A percentile compares a stretch with the other conserved stretches of the same genome.
phyloP scores from a whole-genome alignment of 345 rosid genomes.

The Populus ilicifolia region DNA sequence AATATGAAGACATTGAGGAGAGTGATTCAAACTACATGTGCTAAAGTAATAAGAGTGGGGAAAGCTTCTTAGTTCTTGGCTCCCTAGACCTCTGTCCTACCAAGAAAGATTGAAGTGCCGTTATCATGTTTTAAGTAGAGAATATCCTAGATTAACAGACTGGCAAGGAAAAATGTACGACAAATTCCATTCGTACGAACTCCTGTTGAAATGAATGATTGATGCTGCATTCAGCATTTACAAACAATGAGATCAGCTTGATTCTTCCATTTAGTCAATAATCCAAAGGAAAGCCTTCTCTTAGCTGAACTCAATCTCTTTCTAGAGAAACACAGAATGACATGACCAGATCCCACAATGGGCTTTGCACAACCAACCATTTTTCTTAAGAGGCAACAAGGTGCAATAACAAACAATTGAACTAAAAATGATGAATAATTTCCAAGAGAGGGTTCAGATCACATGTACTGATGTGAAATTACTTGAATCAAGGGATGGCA shows the following conservation, averaged over 20 bases:
- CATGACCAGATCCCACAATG: neutral
- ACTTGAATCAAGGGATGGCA: neutral
- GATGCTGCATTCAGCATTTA: neutral
- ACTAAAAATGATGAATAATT: neutral
- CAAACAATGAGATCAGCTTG: neutral
- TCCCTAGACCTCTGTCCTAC: neutral
- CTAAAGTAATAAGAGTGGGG: neutral
- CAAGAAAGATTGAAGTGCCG: neutral
- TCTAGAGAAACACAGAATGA: neutral
- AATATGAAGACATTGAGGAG: neutral
- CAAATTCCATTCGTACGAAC: neutral
- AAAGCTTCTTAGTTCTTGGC: neutral
- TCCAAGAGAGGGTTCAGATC: neutral
- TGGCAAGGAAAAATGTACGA: neutral
- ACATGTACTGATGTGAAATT: neutral
- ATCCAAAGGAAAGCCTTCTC: neutral
- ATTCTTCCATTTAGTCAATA: neutral
- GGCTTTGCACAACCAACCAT: neutral
- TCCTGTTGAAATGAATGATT: no score
- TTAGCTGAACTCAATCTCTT: neutral
- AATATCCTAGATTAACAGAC: neutral
- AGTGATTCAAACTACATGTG: neutral
- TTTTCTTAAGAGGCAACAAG: neutral
- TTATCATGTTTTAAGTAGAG: neutral
- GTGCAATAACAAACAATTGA: neutral